Conservation (phyloP, 2,329 filamentous ascomycete species). For the Diaporthe vexans region DNA sequence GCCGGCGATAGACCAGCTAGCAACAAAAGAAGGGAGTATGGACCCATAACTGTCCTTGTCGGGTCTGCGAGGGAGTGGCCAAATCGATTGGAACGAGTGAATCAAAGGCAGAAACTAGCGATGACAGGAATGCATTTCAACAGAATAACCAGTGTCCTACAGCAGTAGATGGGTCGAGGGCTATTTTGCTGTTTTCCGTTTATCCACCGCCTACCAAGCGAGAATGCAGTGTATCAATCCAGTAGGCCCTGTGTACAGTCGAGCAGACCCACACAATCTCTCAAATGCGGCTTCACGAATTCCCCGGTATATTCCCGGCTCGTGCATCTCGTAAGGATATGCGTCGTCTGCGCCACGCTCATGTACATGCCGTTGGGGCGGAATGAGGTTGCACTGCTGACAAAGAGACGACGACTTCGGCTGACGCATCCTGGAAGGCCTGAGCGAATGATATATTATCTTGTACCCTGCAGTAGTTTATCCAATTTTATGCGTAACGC, state of each 20-base stretch:
- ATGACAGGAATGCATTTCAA: neutral
- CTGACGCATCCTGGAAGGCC: conserved; percentile 13
- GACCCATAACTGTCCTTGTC: neutral
- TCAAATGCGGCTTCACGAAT: neutral
- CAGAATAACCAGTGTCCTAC: neutral
- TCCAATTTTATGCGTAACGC: conserved; percentile 23
- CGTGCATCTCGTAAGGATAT: neutral
- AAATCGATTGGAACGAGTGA: neutral
- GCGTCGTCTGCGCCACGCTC: neutral
- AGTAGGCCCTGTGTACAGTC: neutral
- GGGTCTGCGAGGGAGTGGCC: neutral
- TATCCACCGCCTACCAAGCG: too few relatives aligned
- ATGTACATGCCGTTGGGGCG: neutral
- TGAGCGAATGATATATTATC: neutral
- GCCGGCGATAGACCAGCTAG: neutral
- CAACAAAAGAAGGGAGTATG: neutral
- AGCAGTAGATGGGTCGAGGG: too few relatives aligned
- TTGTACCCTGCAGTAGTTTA: neutral
- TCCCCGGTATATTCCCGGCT: neutral
- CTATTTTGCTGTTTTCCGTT: too few relatives aligned
- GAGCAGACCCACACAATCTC: neutral
- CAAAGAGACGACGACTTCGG: conserved; percentile 1
- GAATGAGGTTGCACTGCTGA: conserved; percentile 6
- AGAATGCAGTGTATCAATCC: too few relatives aligned
- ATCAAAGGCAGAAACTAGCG: neutral